Evolutionary conservation across 108 stramenopile genomes (phyloP).

Genomic region (Cyclotella choctawhatcheeana): DNA sequence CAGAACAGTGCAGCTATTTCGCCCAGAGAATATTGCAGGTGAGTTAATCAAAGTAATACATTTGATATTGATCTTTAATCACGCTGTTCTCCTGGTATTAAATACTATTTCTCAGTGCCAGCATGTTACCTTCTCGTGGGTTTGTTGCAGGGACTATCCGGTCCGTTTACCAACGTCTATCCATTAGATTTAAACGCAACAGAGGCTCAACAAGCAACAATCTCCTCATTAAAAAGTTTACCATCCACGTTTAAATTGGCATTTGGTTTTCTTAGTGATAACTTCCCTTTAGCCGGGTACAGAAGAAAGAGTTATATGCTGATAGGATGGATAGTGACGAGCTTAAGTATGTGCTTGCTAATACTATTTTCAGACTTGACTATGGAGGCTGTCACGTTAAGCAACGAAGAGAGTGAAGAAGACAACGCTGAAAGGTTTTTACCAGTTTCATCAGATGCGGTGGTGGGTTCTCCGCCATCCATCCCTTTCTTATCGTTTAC

Average conservation of each 20-base stretch:
- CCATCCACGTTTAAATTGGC: conserved; percentile 78
- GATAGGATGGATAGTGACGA: conserved; percentile 71
- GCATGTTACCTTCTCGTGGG: conserved; percentile 85
- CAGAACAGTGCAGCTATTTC: conserved; percentile 70
- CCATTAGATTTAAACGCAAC: conserved; percentile 80
- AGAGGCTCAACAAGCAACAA: conserved; percentile 83
- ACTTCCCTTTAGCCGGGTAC: conserved; percentile 69
- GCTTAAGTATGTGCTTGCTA: conserved; percentile 58
- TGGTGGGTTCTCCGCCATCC: conserved; percentile 54
- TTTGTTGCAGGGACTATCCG: conserved; percentile 72
- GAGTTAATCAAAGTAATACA: no score
- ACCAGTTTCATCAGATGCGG: background rate
- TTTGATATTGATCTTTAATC: no score
- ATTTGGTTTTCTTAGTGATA: conserved; percentile 83
- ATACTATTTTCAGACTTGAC: conserved; percentile 56
- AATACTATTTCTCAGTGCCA: no score
- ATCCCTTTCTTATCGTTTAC: conserved; percentile 63
- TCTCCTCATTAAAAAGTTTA: conserved; percentile 62
- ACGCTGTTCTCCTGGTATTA: no score
- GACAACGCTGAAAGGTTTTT: conserved; percentile 19
- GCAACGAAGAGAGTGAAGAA: conserved; percentile 30
- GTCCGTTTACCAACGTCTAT: conserved; percentile 82
- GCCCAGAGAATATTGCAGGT: conserved; percentile 80
- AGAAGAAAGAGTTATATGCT: conserved; percentile 86
- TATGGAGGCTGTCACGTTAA: conserved; percentile 29